phyloP scores from a whole-genome alignment of 768 basidiomycete genomes.

The Amanita fuliginea region DNA sequence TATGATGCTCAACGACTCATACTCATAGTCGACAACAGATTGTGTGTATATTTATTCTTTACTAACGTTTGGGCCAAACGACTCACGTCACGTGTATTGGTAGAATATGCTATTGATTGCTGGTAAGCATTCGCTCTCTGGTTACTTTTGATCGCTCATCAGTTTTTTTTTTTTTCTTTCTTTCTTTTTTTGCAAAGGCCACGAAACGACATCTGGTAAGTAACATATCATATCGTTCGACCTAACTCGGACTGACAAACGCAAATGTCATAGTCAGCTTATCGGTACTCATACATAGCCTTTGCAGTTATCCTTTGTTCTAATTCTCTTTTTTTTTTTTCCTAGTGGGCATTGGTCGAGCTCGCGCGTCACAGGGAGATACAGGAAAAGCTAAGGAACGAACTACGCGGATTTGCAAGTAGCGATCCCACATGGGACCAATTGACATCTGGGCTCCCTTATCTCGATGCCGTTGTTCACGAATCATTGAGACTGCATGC shows the following conservation, averaged over 20 bases:
- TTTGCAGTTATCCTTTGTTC: not conserved
- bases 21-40: constrained; percentile 6
- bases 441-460: constrained; percentile 30
- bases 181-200: constrained; percentile 27
- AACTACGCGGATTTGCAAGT: constrained; percentile 8
- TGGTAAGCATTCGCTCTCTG: constrained; percentile 12
- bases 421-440: constrained; percentile 28
- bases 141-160: not conserved
- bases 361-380: constrained; percentile 11
- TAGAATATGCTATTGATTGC: constrained; percentile 27
- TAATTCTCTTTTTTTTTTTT: too few relatives aligned
- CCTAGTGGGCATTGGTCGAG: constrained; percentile 16
- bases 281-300: not conserved
- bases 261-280: not conserved
- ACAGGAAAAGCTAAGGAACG: constrained; percentile 11
- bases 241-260: not conserved
- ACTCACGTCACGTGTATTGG: not conserved
- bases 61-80: not conserved
- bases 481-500: constrained; percentile 30
- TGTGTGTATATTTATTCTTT: not conserved
- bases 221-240: not conserved
- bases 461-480: constrained; percentile 29
- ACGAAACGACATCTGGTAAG: constrained; percentile 43
- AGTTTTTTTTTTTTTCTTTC: too few relatives aligned
- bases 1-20: not conserved